Base-by-base conservation (phyloP, 495 filamentous ascomycete species). In the Alectoria sarmentosa region DNA sequence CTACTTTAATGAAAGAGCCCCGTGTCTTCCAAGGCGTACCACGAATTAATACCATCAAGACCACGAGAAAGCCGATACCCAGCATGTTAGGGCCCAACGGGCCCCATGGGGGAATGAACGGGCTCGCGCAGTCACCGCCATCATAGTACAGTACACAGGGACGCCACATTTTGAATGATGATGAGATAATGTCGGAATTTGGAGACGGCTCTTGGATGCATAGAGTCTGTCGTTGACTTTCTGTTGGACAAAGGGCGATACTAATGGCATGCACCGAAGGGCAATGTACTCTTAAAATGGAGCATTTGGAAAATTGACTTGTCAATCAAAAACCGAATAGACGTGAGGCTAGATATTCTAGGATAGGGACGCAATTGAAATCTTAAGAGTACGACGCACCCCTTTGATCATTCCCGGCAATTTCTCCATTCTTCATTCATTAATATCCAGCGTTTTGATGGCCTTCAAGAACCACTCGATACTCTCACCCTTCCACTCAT, bases 1-100 rank as follows among this genome's bases (percentile, higher is more conserved):
- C 86, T 38, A 83, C 85, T 15, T 77, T 96, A 56, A 96, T 98
- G 91, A 88, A 88, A 73, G 94, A 96, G 72, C 88, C 89, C 61
- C 81, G 89, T 69, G 84, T 87, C 66, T 86, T 90, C 49, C 86
- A 89, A 71, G 88, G 89, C 30, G 82, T 88, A 15, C 88, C 88
- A 44, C 80, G 87, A 59, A 84, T 87, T 3, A 84, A 77, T 67
- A 86, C 85, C 19, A 79, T 79, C 23, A 71, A 73, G 56, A 72
- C 84, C 8, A 69, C 77, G 15, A 77, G 89, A 67, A 92, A 92
- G 75, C 88, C 89, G 60, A 83, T 92, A 32, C 86, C 89, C 8
- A 91, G 88, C 72, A 83, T 90, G 75, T 69, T 86, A 14, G 76
- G 76, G 17, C 71, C 69, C 14, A 66, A 54, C 19, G 49, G 76